Evolutionary conservation across 2,329 filamentous ascomycete genomes (phyloP), one percentile per base, ranked within the genome.

Genomic region (Ramularia collo-cygni): DNA sequence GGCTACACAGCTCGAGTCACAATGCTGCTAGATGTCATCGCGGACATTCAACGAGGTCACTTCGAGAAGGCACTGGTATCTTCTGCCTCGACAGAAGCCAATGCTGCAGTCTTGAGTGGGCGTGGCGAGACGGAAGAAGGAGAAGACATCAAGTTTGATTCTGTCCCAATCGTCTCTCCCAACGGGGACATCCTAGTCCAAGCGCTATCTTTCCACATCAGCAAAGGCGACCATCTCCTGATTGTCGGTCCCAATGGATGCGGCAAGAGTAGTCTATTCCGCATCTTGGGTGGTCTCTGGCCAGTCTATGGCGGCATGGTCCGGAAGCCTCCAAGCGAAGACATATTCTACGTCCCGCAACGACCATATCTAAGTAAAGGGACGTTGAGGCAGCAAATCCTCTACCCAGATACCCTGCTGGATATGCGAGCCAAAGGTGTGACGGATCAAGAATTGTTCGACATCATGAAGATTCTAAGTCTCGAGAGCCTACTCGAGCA

Each of bases 341-440:
- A 92, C 60, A 96, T 98, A 59, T 98, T 96, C 67, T 98, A 98
- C 67, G 93, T 98, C 50, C 92, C 92, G 0, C 92, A 98, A 59
- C 80, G 92, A 2, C 92, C 92, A 0, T 98, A 98, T 59, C 75
- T 98, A 2, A 92, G 85, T 10, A 80, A 87, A 38, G 92, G 92
- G 15, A 88, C 85, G 2, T 76, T 98, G n/a, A 81, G 92, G 28
- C 88, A 96, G 62, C 92, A 98, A 58, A 88, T 98, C 54, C 95
- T 92, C 44, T 98, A 98, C 64, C 92, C 92, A 0, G 92, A 98
- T 63, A 83, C 80, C 7, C 65, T 94, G 13, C 81, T 85, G 37
- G 83, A 89, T 48, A 95, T 95, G 81, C 85, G 85, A 30, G 76
- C 81, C 47, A 89, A 88, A 57, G 81, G 84, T 34, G 74, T 92